phyloP scores from a whole-genome alignment of 1,284 basidiomycete species.

The Apiotrichum gamsii region DNA sequence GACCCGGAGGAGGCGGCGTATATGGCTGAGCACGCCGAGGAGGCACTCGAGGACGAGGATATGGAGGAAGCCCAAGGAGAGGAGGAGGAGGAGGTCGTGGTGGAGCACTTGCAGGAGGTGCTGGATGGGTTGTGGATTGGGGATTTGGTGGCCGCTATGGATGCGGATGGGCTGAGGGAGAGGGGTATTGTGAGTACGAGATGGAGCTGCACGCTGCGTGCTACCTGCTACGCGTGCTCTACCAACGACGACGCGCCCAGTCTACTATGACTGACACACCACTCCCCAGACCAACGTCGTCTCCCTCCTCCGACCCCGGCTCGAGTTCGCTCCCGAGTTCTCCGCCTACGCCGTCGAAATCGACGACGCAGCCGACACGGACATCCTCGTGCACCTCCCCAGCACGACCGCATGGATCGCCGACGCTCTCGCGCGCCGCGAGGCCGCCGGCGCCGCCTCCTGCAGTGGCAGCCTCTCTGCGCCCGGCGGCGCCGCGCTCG shows the following conservation, averaged over 20 bases:
- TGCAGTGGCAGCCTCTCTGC: background rate
- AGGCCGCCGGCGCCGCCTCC: no score
- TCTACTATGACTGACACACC: background rate
- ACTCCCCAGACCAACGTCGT: conserved; percentile 37
- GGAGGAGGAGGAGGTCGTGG: conserved; percentile 18
- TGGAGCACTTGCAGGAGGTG: conserved; percentile 42
- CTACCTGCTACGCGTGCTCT: no score
- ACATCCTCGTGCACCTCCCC: conserved; percentile 68
- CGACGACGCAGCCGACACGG: conserved; percentile 49
- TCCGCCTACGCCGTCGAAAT: conserved; percentile 39
- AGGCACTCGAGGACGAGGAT: conserved; percentile 17
- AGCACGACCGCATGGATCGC: conserved; percentile 73
- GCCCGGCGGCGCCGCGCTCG: no score
- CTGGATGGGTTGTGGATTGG: conserved; percentile 46
- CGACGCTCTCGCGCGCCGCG: conserved; percentile 53
- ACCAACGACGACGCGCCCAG: background rate
- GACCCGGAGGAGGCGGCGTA: conserved; percentile 33
- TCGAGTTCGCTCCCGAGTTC: conserved; percentile 33
- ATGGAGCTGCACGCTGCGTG: no score
- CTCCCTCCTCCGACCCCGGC: conserved; percentile 37
- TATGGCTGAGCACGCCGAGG: conserved; percentile 10
- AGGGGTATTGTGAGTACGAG: conserved; percentile 37
- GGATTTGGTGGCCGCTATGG: conserved; percentile 45
- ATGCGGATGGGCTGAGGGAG: conserved; percentile 32
- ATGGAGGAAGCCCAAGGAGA: background rate